Conservation (phyloP, 371 early-diverging fungal species). For the Blakeslea trispora region DNA sequence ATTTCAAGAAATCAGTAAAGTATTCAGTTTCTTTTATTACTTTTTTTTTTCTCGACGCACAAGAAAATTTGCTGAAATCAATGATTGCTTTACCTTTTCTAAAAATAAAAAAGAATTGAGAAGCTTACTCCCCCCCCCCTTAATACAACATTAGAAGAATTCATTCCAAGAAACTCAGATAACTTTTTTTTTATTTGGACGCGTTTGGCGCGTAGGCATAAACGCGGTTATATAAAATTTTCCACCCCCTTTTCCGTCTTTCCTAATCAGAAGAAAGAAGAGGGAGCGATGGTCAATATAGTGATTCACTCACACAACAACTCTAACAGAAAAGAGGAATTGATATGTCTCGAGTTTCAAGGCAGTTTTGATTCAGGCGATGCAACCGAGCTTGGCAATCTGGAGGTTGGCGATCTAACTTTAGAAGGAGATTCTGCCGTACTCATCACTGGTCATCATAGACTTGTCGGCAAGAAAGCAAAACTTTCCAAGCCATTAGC, state of each 20-base stretch:
- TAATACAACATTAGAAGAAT: too few species aligned
- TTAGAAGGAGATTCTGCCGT: constrained; percentile 38
- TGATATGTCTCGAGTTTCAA: constrained; percentile 56
- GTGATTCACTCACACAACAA: constrained; percentile 26
- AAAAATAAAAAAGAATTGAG: too few species aligned
- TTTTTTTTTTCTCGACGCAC: too few species aligned
- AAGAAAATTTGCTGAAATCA: too few species aligned
- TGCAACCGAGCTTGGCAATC: constrained; percentile 22
- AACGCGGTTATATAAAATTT: too few species aligned
- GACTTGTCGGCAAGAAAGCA: constrained; percentile 45
- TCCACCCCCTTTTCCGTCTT: neutral
- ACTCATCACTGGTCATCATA: constrained; percentile 53
- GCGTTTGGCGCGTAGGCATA: neutral
- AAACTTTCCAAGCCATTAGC: constrained; percentile 53
- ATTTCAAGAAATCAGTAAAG: too few species aligned
- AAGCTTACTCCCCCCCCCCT: too few species aligned
- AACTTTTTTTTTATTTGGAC: too few species aligned
- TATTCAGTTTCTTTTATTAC: too few species aligned
- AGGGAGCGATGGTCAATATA: constrained; percentile 45
- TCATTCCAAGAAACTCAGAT: too few species aligned
- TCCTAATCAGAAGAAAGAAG: neutral
- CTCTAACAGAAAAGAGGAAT: constrained; percentile 22
- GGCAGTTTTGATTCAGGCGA: constrained; percentile 45
- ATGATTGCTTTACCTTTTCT: too few species aligned
- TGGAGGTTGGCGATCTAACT: constrained; percentile 45